These are phyloP conservation scores for Coccomyxa sp. DNA, from an alignment of 139 green algal genomes.

Conservation along the genomic window DNA sequence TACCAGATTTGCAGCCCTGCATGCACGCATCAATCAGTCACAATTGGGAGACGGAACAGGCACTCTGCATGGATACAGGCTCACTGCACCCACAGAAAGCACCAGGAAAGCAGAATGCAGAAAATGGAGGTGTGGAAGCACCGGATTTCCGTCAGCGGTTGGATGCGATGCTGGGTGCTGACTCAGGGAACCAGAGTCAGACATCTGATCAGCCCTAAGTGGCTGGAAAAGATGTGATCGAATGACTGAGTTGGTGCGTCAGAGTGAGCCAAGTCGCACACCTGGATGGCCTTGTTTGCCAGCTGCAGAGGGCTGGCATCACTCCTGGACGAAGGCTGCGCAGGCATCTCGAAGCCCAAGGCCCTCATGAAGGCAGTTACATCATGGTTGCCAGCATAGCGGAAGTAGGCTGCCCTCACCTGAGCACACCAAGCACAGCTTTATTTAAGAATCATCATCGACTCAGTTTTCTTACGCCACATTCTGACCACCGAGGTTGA, in stretches of 20 bases:
- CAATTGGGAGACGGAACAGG: background rate
- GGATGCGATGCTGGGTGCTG: background rate
- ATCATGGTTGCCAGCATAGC: slow-evolving; percentile 2
- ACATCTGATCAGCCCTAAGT: background rate
- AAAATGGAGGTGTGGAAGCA: background rate
- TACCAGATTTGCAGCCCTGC: background rate
- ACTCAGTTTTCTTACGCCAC: background rate
- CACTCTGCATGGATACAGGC: background rate
- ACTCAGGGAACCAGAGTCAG: background rate
- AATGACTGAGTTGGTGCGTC: background rate
- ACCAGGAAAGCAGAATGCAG: background rate
- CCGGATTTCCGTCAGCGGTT: background rate
- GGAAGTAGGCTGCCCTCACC: background rate
- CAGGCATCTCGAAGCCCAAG: slow-evolving; percentile 1
- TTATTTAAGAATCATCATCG: background rate
- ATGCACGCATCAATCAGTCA: background rate
- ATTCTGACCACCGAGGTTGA: background rate
- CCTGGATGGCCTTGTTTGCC: background rate
- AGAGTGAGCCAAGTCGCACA: background rate
- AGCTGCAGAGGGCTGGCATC: background rate
- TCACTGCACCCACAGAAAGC: background rate
- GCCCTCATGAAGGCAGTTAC: slow-evolving; percentile 1
- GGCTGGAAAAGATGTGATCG: background rate
- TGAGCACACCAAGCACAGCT: background rate
- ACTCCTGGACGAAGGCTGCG: background rate